These are phyloP conservation scores for Coniella vitis DNA, from an alignment of 2,329 filamentous ascomycete species.

Conservation along the genomic window DNA sequence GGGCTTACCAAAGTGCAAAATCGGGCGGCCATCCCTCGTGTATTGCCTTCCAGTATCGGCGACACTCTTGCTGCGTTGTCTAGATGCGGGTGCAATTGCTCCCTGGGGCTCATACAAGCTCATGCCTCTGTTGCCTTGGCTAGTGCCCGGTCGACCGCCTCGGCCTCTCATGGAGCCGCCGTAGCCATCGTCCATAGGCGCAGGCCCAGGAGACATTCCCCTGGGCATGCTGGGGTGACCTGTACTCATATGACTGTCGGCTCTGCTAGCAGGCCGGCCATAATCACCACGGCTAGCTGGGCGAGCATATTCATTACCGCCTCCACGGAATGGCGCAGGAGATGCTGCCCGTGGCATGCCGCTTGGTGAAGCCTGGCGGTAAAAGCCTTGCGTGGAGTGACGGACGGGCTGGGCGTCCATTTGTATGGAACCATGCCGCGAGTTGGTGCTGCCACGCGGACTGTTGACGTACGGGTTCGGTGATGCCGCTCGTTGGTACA, in stretches of 20 bases:
- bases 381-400: constrained; percentile 43
- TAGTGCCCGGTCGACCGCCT: constrained; percentile 43
- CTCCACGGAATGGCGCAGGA: constrained; percentile 36
- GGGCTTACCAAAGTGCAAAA: constrained; percentile 85
- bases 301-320: constrained; percentile 37
- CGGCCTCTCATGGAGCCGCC: constrained; percentile 46
- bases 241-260: constrained; percentile 21
- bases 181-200: constrained; percentile 47
- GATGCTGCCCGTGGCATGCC: constrained; percentile 40
- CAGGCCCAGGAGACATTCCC: constrained; percentile 34
- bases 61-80: constrained; percentile 72
- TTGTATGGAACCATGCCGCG: constrained; percentile 29
- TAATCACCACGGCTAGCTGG: constrained; percentile 43
- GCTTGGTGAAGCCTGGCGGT: constrained; percentile 45
- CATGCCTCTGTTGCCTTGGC: constrained; percentile 41
- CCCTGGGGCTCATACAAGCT: constrained; percentile 49
- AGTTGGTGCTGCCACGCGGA: constrained; percentile 26
- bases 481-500: constrained; percentile 46
- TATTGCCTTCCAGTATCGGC: constrained; percentile 77
- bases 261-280: constrained; percentile 25
- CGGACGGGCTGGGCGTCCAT: constrained; percentile 36
- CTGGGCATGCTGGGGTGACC: constrained; percentile 37
- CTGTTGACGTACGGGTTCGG: constrained; percentile 55
- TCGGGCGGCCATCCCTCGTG: constrained; percentile 77
- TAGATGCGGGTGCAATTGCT: constrained; percentile 32